Evolutionary conservation across 2,329 filamentous ascomycete genomes (phyloP), one percentile per base, ranked within the genome.

Genomic region (Fusarium sublunatum): DNA sequence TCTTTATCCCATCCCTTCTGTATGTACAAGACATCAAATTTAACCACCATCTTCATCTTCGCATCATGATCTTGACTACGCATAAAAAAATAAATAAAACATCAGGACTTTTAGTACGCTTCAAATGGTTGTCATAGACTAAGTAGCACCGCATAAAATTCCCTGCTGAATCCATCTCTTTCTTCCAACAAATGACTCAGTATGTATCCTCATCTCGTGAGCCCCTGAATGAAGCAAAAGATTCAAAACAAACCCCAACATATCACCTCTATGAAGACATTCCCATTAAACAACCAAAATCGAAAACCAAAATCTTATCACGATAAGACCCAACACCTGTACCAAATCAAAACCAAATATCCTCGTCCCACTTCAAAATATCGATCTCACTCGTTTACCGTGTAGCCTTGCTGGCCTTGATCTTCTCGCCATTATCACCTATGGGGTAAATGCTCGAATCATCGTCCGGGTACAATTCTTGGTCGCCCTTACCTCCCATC

Each of bases 401-500:
- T 7, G 67, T 70, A 31, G 63, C 55, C 58, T 76, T 74, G 13
- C 44, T 65, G 34, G 69, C 73, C 58, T 74, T 76, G 24, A 61
- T 55, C 49, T 74, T 76, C 11, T 48, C 54, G 35, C 61, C 60
- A 25, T 67, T 67, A 10, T 78, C 75, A 13, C 65, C 71, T 45
- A 50, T 74, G 11, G 80, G 74, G 67, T 86, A 87, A 55, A 82
- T 77, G 69, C 82, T 85, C 34, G 72, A 75, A 24, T 73, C 74
- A 49, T 91, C 89, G 45, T 91, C 81, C 9, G 84, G 86, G 73
- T 88, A 97, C 12, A 97, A 81, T 39, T 84, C 81, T 75, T 92
- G 87, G 71, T 98, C 94, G 6, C 93, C 94, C 70, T 91, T 91
- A 13, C 92, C 92, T 35, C 94, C 94, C 81, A 96, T 84, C 61